Base-by-base conservation (phyloP, 2,329 filamentous ascomycete species). In the Ambrosiella beaveri region DNA sequence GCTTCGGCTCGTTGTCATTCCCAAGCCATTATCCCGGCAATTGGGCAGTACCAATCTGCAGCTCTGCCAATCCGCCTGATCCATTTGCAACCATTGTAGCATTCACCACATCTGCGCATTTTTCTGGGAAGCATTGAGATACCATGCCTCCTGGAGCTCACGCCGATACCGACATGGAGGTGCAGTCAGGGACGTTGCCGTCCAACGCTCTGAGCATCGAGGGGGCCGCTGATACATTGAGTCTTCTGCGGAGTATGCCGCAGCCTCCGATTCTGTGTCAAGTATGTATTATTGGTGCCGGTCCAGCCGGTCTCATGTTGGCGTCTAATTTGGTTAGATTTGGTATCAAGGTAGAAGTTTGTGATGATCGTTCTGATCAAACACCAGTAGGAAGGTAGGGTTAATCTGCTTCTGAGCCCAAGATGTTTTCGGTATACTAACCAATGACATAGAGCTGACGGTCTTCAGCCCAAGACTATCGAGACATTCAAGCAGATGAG, bases 381-480 rank as follows among this genome's bases (percentile, higher is more conserved):
- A 89, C 85, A 1, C 74, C 79, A 5, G 82, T 82, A 7, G 84
- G 84, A 65, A 70, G 71, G 71, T 73, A 70, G 65, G 27, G 54
- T 15, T 38, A 9, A 56, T 11, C 36, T 17, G 15, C 9, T 11
- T n/a, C 11, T 45, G 36, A 38, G 39, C 15, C 15, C n/a, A 49
- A 44, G 5, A 13, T 15, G 15, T 27, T 15, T 15, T 38, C 38
- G 12, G 56, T 58, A 35, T 40, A 51, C 45, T 39, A 49, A 37
- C 35, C 45, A n/a, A 52, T 19, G 56, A 52, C 61, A 59, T 64
- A 77, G 75, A 67, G 84, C 84, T 62, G 85, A 88, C 67, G 85
- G 85, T 45, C 72, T 88, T 56, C 85, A 88, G 65, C 85, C 85
- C 50, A 88, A 88, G 70, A 85, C 84, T 0, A 86, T 89, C 64